phyloP scores from a whole-genome alignment of 306 rosid genomes.

The Inga oerstediana region DNA sequence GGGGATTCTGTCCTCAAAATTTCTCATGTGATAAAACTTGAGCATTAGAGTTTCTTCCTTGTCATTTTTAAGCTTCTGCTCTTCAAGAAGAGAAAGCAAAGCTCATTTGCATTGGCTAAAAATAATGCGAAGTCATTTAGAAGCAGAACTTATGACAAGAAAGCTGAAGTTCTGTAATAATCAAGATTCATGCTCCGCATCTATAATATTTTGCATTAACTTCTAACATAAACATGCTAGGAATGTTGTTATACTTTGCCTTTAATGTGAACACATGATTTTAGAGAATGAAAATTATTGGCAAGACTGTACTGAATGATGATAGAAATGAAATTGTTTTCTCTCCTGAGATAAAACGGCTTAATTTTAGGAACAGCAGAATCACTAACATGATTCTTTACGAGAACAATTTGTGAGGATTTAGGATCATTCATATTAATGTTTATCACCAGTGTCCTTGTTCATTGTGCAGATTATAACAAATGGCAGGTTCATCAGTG shows the following conservation, averaged over 20 bases:
- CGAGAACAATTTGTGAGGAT: background rate
- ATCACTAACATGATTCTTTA: background rate
- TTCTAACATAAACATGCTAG: too few species aligned
- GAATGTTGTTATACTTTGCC: too few species aligned
- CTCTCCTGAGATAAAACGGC: too few species aligned
- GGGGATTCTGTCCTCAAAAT: background rate
- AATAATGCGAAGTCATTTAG: background rate
- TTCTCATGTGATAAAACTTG: background rate
- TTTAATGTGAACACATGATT: background rate
- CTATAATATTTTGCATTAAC: too few species aligned
- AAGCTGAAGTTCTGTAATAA: too few species aligned
- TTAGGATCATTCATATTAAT: background rate
- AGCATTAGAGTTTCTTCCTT: background rate
- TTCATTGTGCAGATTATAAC: slow-evolving; percentile 35
- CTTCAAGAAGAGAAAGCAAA: background rate
- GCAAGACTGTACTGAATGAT: too few species aligned
- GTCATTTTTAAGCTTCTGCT: background rate
- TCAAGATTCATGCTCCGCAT: too few species aligned
- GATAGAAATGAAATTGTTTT: too few species aligned
- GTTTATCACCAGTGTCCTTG: background rate
- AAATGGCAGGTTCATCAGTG: slow-evolving; percentile 46
- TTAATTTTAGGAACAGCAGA: too few species aligned
- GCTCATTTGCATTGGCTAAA: background rate
- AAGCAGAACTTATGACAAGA: too few species aligned
- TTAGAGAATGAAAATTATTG: background rate